Conservation (phyloP, 106 monocot genomes). For the Hemerocallis citrina region DNA sequence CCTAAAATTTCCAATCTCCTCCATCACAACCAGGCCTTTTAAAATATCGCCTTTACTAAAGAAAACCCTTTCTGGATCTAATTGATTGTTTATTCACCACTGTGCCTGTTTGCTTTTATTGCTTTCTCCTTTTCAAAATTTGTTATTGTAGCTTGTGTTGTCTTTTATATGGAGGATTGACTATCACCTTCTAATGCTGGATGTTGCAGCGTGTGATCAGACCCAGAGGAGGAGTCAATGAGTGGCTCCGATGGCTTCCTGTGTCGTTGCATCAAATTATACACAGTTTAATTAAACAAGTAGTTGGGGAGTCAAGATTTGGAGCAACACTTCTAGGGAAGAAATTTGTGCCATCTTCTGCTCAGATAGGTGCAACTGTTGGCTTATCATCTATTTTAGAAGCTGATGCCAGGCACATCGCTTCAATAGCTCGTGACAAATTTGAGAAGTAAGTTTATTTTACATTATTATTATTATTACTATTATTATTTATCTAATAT, state of each 20-base stretch:
- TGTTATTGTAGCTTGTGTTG: too few relatives aligned
- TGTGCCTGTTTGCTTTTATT: too few relatives aligned
- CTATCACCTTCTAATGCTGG: neutral
- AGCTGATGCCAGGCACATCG: conserved; percentile 80
- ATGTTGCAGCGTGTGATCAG: conserved; percentile 72
- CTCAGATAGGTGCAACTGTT: conserved; percentile 42
- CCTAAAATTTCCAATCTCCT: too few relatives aligned
- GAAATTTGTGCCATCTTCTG: conserved; percentile 22
- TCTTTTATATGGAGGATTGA: too few relatives aligned
- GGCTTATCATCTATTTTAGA: conserved; percentile 84
- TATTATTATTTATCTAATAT: too few relatives aligned
- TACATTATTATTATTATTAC: too few relatives aligned
- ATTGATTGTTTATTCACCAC: too few relatives aligned
- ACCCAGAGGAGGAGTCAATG: conserved; percentile 88
- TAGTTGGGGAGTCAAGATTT: conserved; percentile 50
- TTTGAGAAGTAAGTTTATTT: conserved; percentile 96
- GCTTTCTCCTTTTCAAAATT: too few relatives aligned
- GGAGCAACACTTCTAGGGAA: conserved; percentile 21
- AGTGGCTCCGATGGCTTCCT: conserved; percentile 86
- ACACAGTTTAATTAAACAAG: conserved; percentile 35
- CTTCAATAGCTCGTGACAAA: conserved; percentile 58
- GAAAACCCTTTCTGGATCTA: too few relatives aligned
- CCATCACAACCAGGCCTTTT: too few relatives aligned
- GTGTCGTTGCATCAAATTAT: conserved; percentile 67
- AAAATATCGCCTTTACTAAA: too few relatives aligned